phyloP scores from a whole-genome alignment of 805 yeast species.

The Candida koratica region DNA sequence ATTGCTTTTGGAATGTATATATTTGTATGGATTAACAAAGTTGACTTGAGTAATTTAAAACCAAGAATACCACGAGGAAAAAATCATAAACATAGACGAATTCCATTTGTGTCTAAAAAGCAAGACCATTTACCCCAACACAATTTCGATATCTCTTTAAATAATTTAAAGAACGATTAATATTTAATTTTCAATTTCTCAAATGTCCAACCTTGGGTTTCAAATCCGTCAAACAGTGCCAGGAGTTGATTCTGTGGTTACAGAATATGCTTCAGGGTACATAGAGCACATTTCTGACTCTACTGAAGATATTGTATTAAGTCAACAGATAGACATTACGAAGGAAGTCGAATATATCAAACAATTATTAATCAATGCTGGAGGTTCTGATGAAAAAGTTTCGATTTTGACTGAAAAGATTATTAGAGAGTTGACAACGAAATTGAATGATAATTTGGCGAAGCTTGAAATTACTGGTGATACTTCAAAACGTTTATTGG shows the following conservation, averaged over 20 bases:
- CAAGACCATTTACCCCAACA: constrained; percentile 33
- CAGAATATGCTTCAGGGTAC: constrained; percentile 89
- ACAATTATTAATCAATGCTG: constrained; percentile 71
- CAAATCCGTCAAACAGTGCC: constrained; percentile 87
- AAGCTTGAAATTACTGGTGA: constrained; percentile 78
- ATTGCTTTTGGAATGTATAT: constrained; percentile 61
- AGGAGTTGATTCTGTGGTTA: constrained; percentile 77
- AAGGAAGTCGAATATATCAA: constrained; percentile 67
- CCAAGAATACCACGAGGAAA: constrained; percentile 24
- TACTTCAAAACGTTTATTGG: constrained; percentile 80
- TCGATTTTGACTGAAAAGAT: constrained; percentile 44
- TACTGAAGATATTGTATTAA: constrained; percentile 77
- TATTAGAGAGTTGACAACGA: constrained; percentile 45
- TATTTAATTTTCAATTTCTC: background rate
- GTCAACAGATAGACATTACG: constrained; percentile 64
- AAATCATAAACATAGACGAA: constrained; percentile 27
- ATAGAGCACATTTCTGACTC: constrained; percentile 74
- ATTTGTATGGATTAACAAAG: constrained; percentile 53
- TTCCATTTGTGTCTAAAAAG: constrained; percentile 21
- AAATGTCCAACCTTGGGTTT: constrained; percentile 40
- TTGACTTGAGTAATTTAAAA: constrained; percentile 41
- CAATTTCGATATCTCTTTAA: constrained; percentile 17
- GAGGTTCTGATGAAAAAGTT: constrained; percentile 64
- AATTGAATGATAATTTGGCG: constrained; percentile 63
- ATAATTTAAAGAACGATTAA: constrained; percentile 14